Base-by-base conservation (phyloP, 2,329 filamentous ascomycete genomes). In the Ceratocystis cacaofunesta region DNA sequence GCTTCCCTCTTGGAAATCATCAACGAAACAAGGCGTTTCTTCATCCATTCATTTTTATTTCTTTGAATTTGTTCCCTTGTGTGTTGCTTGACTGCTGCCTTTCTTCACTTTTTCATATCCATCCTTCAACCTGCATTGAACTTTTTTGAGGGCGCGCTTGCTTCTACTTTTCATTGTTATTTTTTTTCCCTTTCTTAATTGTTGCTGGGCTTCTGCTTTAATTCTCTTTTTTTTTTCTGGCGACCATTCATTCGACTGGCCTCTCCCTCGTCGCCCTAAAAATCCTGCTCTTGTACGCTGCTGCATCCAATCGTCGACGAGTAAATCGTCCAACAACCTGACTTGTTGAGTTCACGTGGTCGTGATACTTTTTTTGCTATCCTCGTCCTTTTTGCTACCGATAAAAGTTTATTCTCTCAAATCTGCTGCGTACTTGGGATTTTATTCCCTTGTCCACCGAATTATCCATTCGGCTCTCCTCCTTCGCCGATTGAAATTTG, bases 31-130 rank as follows among this genome's bases (percentile, higher is more conserved):
- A 32, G 63, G 55, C 63, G 63, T 32, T 65, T 65, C 52, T 46
- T 44, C 50, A 60, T 65, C 61, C 61, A 50, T 58, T 65, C 48
- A 36, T 66, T 66, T 55, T 58, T 58, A 25, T 62, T 62, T 43
- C n/a, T 12, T 64, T 22, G 28, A 61, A 36, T 60, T 61, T 28
- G 61, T 60, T 36, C 48, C 41, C 58, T 17, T 41, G 36, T 41
- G 36, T 41, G 36, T 12, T 15, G 12, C 36, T 41, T 41, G 36
- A 44, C n/a, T 17, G 8, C 25, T 44, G 25, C 57, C 28, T 44
- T 48, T 36, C 64, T 62, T 48, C 6, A 25, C 32, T 30, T 52
- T 60, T 28, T 57, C 36, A 44, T 58, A 61, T 64, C 60, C 62
- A 62, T 63, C 43, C 58, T 64, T 61, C 44, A 19, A 58, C 43